Evolutionary conservation across 176 grass and related monocot species (phyloP).

Genomic region (Carex parvula): DNA sequence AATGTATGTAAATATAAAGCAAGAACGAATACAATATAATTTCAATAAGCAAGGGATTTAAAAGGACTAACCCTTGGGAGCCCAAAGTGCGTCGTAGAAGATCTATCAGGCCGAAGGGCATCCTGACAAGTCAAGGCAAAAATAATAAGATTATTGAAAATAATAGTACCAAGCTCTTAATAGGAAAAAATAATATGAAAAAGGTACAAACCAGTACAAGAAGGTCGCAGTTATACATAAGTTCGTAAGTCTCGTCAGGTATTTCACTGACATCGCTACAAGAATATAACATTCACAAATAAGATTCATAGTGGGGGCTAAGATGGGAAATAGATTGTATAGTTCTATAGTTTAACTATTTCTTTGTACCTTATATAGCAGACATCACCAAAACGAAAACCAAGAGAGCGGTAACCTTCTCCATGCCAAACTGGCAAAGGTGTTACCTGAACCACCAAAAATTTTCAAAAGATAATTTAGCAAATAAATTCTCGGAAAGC

Average conservation of each 20-base stretch:
- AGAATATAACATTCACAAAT: slow-evolving; percentile 26
- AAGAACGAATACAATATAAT: slow-evolving; percentile 15
- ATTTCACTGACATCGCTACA: slow-evolving; percentile 92
- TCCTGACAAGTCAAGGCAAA: slow-evolving; percentile 47
- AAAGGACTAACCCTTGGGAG: slow-evolving; percentile 58
- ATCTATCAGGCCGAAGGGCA: slow-evolving; percentile 87
- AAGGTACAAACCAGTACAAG: slow-evolving; percentile 68
- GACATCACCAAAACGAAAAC: slow-evolving; percentile 82
- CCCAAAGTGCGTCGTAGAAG: slow-evolving; percentile 92
- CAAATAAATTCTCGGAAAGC: background rate
- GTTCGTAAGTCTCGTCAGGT: slow-evolving; percentile 89
- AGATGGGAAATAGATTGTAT: background rate
- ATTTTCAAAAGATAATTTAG: slow-evolving; percentile 19
- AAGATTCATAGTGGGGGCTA: background rate
- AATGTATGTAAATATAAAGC: slow-evolving; percentile 27
- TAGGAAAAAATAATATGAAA: slow-evolving; percentile 7
- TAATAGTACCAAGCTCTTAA: slow-evolving; percentile 1
- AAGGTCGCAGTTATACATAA: slow-evolving; percentile 82
- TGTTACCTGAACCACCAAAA: slow-evolving; percentile 53
- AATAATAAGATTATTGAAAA: background rate
- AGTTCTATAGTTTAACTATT: background rate
- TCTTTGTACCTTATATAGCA: slow-evolving; percentile 81
- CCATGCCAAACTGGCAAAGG: slow-evolving; percentile 96
- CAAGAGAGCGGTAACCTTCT: slow-evolving; percentile 80
- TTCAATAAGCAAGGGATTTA: slow-evolving; percentile 3